A percentile compares a stretch with the other conserved stretches of the same genome.
These are phyloP conservation scores for Elaeagnus macrophylla DNA, from an alignment of 306 rosid genomes.

Conservation along the genomic window DNA sequence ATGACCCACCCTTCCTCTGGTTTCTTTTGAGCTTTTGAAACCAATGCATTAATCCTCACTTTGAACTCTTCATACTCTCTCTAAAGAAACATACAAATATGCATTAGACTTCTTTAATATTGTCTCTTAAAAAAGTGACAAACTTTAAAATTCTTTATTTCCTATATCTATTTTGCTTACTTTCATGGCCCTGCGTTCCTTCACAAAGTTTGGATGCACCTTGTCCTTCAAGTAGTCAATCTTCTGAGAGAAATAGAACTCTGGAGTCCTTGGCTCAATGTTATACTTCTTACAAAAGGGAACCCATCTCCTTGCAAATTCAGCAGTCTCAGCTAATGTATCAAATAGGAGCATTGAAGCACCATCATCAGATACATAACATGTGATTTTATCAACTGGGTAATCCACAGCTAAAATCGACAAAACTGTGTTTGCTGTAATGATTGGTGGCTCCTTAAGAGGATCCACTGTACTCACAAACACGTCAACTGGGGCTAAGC, in stretches of 20 bases:
- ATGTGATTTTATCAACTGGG: constrained; percentile 73
- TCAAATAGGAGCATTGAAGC: constrained; percentile 84
- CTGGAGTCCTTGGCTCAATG: constrained; percentile 87
- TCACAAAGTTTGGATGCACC: constrained; percentile 73
- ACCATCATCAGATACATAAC: constrained; percentile 90
- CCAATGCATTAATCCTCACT: constrained; percentile 75
- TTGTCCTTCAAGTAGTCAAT: constrained; percentile 89
- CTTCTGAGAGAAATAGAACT: constrained; percentile 75
- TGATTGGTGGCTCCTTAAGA: constrained; percentile 79
- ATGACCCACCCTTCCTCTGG: constrained; percentile 98
- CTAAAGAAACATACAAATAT: constrained; percentile 26
- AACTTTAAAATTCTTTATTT: neutral
- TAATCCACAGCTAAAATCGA: constrained; percentile 78
- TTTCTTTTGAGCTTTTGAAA: constrained; percentile 74
- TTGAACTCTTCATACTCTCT: constrained; percentile 98
- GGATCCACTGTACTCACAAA: constrained; percentile 86
- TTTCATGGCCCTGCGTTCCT: constrained; percentile 93
- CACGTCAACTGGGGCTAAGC: constrained; percentile 53
- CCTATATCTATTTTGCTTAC: constrained; percentile 23
- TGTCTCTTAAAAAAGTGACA: neutral
- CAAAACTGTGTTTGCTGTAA: constrained; percentile 76
- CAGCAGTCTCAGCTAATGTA: constrained; percentile 66
- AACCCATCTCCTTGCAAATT: constrained; percentile 87
- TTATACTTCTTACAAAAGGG: constrained; percentile 73
- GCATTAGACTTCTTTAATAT: neutral